A percentile compares a stretch with the other conserved stretches of the same genome.
Evolutionary conservation across 192 early-diverging fungal species (phyloP).

Genomic region (Coemansia sp.): DNA sequence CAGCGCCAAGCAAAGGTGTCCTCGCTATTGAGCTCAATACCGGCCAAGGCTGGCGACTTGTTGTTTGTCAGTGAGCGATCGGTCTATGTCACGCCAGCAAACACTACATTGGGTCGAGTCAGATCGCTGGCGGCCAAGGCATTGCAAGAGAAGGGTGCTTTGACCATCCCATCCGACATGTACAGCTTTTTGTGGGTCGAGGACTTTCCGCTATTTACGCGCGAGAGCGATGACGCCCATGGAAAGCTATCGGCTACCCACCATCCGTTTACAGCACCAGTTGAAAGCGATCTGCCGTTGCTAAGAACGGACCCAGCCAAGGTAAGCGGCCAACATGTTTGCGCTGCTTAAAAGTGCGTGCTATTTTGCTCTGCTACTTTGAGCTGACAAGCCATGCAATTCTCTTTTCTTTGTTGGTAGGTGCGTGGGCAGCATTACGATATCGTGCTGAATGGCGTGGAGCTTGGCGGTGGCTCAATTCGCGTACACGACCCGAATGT

Average conservation of each 20-base stretch:
- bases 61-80: conserved; percentile 48
- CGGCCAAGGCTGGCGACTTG: conserved; percentile 31
- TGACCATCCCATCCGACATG: conserved; percentile 48
- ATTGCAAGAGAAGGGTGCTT: conserved; percentile 53
- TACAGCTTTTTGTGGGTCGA: conserved; percentile 85
- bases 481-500: conserved; percentile 77
- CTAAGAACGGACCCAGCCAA: conserved; percentile 62
- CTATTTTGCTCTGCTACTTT: background rate
- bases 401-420: conserved; percentile 36
- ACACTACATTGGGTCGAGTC: conserved; percentile 62
- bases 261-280: conserved; percentile 89
- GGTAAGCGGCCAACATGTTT: conserved; percentile 15
- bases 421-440: conserved; percentile 83
- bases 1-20: background rate
- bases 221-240: conserved; percentile 55
- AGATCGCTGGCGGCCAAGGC: conserved; percentile 55
- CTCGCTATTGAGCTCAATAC: conserved; percentile 8
- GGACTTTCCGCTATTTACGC: conserved; percentile 85
- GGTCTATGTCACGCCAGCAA: conserved; percentile 39
- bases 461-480: conserved; percentile 90
- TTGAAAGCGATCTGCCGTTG: conserved; percentile 63
- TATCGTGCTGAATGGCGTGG: conserved; percentile 85
- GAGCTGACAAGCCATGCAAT: background rate
- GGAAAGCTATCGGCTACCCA: conserved; percentile 67
- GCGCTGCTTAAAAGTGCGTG: background rate